Evolutionary conservation across 768 basidiomycete species (phyloP).

Genomic region (Mycena venus): DNA sequence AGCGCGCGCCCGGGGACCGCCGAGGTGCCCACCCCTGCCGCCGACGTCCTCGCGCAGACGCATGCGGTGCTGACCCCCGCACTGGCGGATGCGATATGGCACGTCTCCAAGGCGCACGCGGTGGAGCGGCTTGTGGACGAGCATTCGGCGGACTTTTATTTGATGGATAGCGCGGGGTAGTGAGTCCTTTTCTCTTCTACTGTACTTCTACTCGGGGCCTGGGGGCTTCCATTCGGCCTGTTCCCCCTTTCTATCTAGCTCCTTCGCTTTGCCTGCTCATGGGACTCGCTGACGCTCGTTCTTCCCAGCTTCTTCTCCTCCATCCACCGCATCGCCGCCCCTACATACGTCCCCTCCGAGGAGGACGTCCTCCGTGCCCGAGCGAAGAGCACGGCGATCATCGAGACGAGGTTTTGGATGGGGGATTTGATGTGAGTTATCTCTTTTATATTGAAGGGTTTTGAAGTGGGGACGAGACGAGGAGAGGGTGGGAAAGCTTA

Average conservation of each 20-base stretch:
- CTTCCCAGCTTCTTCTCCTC: slow-evolving; percentile 83
- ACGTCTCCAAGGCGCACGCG: slow-evolving; percentile 65
- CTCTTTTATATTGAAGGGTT: neutral
- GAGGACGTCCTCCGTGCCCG: slow-evolving; percentile 89
- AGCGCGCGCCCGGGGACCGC: neutral
- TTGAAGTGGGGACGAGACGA: too few species aligned
- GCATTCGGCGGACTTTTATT: slow-evolving; percentile 72
- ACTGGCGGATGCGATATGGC: slow-evolving; percentile 62
- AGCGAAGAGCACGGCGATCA: slow-evolving; percentile 90
- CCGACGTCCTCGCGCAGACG: slow-evolving; percentile 55
- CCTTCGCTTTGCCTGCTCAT: too few species aligned
- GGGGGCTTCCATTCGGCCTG: neutral
- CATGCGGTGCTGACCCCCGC: slow-evolving; percentile 53
- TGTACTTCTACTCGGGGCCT: neutral
- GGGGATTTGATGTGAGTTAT: slow-evolving; percentile 69
- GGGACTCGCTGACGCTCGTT: neutral
- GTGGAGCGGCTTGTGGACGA: slow-evolving; percentile 41
- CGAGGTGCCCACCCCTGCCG: neutral
- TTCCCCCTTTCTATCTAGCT: neutral
- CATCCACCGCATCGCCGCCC: slow-evolving; percentile 82
- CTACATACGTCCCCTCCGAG: slow-evolving; percentile 86
- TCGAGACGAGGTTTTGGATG: slow-evolving; percentile 86
- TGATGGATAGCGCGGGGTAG: slow-evolving; percentile 70
- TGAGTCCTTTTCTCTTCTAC: slow-evolving; percentile 35
- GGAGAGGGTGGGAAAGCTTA: too few species aligned